Base-by-base conservation (phyloP, 495 filamentous ascomycete genomes). In the Rusavskia elegans region DNA sequence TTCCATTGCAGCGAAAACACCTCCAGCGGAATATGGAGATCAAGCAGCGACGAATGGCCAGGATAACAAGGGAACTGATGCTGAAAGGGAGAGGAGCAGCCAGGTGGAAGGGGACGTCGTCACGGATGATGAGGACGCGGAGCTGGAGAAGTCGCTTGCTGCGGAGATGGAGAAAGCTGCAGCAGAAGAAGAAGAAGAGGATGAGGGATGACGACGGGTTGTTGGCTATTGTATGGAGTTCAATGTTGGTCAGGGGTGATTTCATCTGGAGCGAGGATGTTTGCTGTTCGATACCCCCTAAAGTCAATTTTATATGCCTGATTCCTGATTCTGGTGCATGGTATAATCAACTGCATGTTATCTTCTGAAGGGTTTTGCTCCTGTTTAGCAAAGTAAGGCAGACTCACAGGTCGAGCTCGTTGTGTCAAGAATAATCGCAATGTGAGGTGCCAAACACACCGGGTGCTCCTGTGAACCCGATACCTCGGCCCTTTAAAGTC, bases 1-100 rank as follows among this genome's bases (percentile, higher is more conserved):
- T 27, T 66, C 75, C 40, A 65, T 70, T 48, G 68, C 68, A 64
- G 65, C 77, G 23, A 64, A 23, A 23, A 71, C 13, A 71, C 65
- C 10, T 64, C 68, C 44, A 70, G 64, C 52, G 68, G 64, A 37
- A 54, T 60, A 71, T 64, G 66, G 68, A 54, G 61, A 65, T 59
- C 57, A 66, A 53, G 48, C 42, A 59, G 58, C 65, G 50, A 49
- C 58, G 56, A 61, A 62, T 19, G 60, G 64, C 10, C 63, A 61
- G 6, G 59, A 41, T 3, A 59, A 53, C 13, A 56, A 53, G 16
- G 52, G 45, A 35, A 38, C 46, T 9, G 39, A 49, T 13, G 50
- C 14, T n/a, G 61, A 55, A 25, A 60, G 54, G 0, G 63, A 64
- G 25, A 61, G 57, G 10, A 63, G 59, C 4, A 57, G 54, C 1